Evolutionary conservation across 805 yeast genomes (phyloP).

Genomic region (Candida sakaeoensis): DNA sequence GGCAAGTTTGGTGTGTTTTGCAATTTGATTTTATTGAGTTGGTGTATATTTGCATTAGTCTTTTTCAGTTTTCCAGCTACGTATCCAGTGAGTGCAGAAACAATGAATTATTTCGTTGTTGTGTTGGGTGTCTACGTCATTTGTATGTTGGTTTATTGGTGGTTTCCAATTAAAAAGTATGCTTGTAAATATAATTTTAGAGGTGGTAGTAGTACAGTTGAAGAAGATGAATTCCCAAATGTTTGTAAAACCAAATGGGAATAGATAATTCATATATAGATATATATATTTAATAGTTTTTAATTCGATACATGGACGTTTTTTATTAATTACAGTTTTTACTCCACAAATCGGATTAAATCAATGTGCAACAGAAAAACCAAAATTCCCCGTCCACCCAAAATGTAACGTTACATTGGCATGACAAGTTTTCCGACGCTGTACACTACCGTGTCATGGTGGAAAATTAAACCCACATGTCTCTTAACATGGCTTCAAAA

Average conservation of each 20-base stretch:
- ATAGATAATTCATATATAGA: neutral
- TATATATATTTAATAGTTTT: too few relatives aligned
- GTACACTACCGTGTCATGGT: too few relatives aligned
- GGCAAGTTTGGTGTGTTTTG: conserved; percentile 34
- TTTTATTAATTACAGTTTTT: too few relatives aligned
- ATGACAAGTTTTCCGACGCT: too few relatives aligned
- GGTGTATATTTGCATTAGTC: conserved; percentile 36
- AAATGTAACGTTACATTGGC: too few relatives aligned
- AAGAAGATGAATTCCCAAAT: conserved; percentile 43
- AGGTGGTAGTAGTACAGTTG: conserved; percentile 38
- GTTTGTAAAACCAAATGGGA: conserved; percentile 30
- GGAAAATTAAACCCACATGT: too few relatives aligned
- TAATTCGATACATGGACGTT: too few relatives aligned
- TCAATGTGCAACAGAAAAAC: too few relatives aligned
- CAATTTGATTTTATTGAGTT: conserved; percentile 29
- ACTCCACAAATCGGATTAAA: too few relatives aligned
- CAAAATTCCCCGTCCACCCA: too few relatives aligned
- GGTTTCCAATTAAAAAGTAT: conserved; percentile 36
- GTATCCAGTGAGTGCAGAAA: conserved; percentile 56
- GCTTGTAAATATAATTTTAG: conserved; percentile 39
- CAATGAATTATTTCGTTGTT: conserved; percentile 66
- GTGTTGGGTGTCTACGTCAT: conserved; percentile 40
- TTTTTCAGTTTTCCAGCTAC: conserved; percentile 41
- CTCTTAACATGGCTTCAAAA: too few relatives aligned
- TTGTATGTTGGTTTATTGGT: conserved; percentile 39